Conservation (phyloP, 2,329 filamentous ascomycete species). For the Hymenoscyphus occultus region DNA sequence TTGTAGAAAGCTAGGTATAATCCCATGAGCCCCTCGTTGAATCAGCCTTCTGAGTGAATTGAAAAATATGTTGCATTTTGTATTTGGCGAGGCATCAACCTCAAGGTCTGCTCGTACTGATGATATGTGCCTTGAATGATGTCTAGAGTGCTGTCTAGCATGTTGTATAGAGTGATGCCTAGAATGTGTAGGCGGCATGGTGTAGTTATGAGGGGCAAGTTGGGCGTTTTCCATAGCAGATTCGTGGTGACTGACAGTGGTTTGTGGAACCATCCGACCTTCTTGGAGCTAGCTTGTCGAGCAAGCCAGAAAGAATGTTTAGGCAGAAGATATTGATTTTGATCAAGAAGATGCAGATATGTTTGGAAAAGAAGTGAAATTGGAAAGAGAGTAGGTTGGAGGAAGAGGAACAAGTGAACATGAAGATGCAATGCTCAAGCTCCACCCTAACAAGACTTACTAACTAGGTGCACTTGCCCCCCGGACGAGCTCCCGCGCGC, state of each 20-base stretch:
- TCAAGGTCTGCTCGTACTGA: background rate
- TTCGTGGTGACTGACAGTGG: background rate
- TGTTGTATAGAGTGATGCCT: too few species aligned
- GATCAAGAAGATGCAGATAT: background rate
- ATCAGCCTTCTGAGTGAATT: conserved; percentile 23
- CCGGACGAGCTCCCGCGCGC: background rate
- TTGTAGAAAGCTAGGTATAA: conserved; percentile 37
- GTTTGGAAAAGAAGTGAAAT: background rate
- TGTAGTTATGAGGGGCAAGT: background rate
- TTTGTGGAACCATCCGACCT: background rate
- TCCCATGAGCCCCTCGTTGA: conserved; percentile 28
- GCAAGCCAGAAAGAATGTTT: background rate
- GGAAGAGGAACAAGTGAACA: background rate
- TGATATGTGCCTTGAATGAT: background rate
- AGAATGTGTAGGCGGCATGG: background rate
- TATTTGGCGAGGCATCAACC: background rate
- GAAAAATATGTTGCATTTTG: conserved; percentile 5
- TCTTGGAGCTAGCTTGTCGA: background rate
- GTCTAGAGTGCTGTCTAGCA: background rate
- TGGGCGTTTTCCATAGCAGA: background rate
- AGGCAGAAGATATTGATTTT: background rate
- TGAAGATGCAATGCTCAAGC: background rate
- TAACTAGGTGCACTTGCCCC: background rate
- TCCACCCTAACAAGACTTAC: background rate
- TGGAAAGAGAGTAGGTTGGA: background rate